Evolutionary conservation across 208 protist genomes (phyloP), one percentile per base, ranked within the genome.

Genomic region (Crithidia bombi): DNA sequence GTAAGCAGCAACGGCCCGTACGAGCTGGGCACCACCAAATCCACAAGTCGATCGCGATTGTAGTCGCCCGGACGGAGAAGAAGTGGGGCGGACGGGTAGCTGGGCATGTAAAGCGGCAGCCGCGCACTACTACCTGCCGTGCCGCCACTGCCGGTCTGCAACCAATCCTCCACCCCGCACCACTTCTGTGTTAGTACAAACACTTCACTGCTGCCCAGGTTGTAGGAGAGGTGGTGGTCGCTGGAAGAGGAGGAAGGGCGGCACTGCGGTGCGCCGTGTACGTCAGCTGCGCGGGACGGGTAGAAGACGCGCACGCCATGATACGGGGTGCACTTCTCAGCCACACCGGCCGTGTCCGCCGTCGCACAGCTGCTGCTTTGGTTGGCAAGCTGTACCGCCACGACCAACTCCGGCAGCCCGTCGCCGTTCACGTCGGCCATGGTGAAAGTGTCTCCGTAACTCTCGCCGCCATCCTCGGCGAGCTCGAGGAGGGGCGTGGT

Each of bases 1-100:
- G 65, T 74, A n/a, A 95, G 73, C 52, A 92, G 38, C 17, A 91
- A 69, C 5, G 86, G 85, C 3, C 87, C 85, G 23, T 73, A 69
- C 62, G 77, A 85, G 63, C 79, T 92, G n/a, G 86, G 79, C 36
- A 91, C 70, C 9, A 92, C 9, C 5, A 93, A 12, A 49, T 95
- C 90, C 14, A 62, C 58, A 19, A 81, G 69, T 21, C 86, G 67
- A 71, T 93, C 85, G n/a, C 79, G 61, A 61, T 87, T 89, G 67
- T 78, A 82, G 57, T 95, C 86, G 6, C 79, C 76, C 10, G 62
- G 33, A 21, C 86, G 86, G 32, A 92, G 52, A 25, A 91, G 10
- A 3, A 88, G 77, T 49, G 89, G 86, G 5, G 59, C 35, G 2
- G 65, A 70, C 2, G 65, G 64, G 49, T 50, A 72, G 38, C 50